Percentiles rank a stretch among this genome's conserved stretches.
Conservation (phyloP, 2,329 filamentous ascomycete species). For the Trichoderma koningiopsis region DNA sequence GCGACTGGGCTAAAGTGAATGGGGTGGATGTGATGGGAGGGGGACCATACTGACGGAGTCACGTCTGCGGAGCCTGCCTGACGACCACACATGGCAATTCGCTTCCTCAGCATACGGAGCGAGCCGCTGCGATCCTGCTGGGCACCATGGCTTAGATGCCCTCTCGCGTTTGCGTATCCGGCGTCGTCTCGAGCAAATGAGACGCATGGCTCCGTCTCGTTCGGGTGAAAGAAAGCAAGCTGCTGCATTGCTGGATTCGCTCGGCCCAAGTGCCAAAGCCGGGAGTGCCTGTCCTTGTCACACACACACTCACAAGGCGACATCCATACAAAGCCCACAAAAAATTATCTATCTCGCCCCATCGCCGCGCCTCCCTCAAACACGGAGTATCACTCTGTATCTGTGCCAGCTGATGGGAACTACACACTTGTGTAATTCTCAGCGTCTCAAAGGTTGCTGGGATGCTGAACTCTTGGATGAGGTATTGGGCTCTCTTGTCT, state of each 20-base stretch:
- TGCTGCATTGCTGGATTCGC: constrained; percentile 10
- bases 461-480: not conserved
- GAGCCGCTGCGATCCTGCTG: not conserved
- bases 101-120: not conserved
- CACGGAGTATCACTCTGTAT: not conserved
- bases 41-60: constrained; percentile 14
- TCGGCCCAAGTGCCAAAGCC: not conserved
- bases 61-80: constrained; percentile 21
- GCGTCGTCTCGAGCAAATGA: not conserved
- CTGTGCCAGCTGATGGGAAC: not conserved
- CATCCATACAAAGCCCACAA: constrained; percentile 7
- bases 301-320: not conserved
- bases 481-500: not conserved
- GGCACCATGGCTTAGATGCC: not conserved
- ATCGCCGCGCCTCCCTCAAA: not conserved
- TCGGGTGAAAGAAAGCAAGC: not conserved
- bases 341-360: constrained; percentile 15
- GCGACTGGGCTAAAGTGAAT: constrained; percentile 5
- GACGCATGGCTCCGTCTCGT: not conserved
- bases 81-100: constrained; percentile 18
- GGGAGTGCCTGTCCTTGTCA: constrained; percentile 16
- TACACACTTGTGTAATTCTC: not conserved
- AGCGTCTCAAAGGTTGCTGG: not conserved
- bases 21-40: constrained; percentile 12
- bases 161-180: not conserved